Percentiles rank a stretch among this genome's conserved stretches.
phyloP scores from a whole-genome alignment of 768 basidiomycete species.

The Russula emetica region DNA sequence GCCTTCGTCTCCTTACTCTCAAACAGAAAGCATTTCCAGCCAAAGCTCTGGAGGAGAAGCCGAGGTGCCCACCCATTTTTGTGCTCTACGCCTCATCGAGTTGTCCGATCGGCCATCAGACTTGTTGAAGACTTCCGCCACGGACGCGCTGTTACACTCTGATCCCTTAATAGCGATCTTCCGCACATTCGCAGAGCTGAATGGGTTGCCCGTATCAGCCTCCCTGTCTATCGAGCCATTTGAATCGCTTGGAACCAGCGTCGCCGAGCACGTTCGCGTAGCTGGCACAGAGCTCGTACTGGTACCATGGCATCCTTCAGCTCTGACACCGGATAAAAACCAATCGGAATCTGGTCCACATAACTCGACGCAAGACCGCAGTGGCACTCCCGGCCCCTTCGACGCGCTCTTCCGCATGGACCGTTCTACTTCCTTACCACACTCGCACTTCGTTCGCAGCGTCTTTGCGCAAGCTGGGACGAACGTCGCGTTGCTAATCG shows the following conservation, averaged over 20 bases:
- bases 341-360: constrained; percentile 15
- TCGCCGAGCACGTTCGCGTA: constrained; percentile 60
- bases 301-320: constrained; percentile 70
- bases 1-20: constrained; percentile 30
- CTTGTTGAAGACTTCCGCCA: constrained; percentile 60
- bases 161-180: constrained; percentile 73
- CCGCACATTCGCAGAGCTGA: constrained; percentile 70
- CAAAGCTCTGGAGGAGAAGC: neutral
- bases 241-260: constrained; percentile 67
- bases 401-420: constrained; percentile 55
- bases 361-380: constrained; percentile 31
- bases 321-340: constrained; percentile 8
- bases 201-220: constrained; percentile 59
- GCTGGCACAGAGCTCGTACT: constrained; percentile 69
- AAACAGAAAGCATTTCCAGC: constrained; percentile 7
- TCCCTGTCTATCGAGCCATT: constrained; percentile 70
- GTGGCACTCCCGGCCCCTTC: constrained; percentile 62
- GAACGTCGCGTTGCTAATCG: constrained; percentile 84
- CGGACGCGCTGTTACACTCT: constrained; percentile 62
- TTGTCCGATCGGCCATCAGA: constrained; percentile 62
- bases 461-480: constrained; percentile 67
- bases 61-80: neutral
- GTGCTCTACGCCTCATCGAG: constrained; percentile 82
- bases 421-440: constrained; percentile 48
- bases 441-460: constrained; percentile 79